phyloP scores from a whole-genome alignment of 441 rosid species.

The Populus hybrid region DNA sequence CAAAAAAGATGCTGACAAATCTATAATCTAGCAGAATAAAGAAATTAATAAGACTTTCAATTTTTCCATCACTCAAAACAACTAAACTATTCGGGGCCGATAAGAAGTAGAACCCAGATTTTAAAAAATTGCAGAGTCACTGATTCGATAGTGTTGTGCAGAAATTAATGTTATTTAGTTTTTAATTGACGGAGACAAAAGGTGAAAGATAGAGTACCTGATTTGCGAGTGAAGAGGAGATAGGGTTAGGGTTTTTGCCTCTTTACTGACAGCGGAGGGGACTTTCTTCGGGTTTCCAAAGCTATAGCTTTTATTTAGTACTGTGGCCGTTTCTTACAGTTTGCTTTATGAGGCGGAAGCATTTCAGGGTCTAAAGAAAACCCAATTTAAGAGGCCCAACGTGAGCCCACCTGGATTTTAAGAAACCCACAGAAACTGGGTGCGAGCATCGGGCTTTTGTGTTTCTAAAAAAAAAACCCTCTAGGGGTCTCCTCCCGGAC shows the following conservation, averaged over 20 bases:
- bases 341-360: not conserved
- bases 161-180: not conserved
- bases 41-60: not conserved
- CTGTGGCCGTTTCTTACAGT: not conserved
- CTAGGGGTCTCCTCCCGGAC: not conserved
- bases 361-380: not conserved
- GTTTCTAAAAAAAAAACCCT: too few relatives aligned
- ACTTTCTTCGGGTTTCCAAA: not conserved
- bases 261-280: not conserved
- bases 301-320: not conserved
- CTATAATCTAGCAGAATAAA: not conserved
- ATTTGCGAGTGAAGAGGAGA: not conserved
- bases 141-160: not conserved
- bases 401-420: not conserved
- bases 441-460: not conserved
- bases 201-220: not conserved
- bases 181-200: not conserved
- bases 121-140: not conserved
- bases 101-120: not conserved
- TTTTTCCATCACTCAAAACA: not conserved
- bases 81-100: not conserved
- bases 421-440: not conserved
- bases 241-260: not conserved
- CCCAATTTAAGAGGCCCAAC: not conserved
- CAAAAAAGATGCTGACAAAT: not conserved